Conservation (phyloP, 2,329 filamentous ascomycete species). For the Calonectria pseudoturangicola region DNA sequence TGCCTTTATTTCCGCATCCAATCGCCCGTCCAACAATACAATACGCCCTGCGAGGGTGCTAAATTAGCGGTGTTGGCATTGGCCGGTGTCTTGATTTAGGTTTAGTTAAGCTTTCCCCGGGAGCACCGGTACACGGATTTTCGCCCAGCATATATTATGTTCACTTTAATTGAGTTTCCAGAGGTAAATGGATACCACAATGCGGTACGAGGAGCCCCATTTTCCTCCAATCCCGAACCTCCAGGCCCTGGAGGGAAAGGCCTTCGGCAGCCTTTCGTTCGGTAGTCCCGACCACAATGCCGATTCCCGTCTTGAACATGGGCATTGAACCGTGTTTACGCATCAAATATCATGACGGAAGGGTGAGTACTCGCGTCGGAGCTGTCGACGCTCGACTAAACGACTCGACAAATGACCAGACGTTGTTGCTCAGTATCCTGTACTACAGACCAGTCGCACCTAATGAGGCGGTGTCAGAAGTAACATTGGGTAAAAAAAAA, state of each 20-base stretch:
- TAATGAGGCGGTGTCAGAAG: not conserved
- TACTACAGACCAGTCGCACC: not conserved
- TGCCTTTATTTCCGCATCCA: too few species aligned
- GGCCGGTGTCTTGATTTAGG: not conserved
- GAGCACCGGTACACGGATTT: not conserved
- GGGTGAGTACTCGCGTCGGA: too few species aligned
- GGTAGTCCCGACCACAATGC: not conserved
- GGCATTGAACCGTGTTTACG: too few species aligned
- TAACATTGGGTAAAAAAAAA: not conserved
- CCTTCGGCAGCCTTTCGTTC: not conserved
- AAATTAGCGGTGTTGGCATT: not conserved
- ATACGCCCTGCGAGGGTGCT: too few species aligned
- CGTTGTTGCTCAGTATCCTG: not conserved
- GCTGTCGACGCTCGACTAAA: too few species aligned
- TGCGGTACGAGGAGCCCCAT: not conserved
- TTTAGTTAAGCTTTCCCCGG: not conserved
- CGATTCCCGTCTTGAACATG: too few species aligned
- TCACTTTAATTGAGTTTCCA: slow-evolving; percentile 19
- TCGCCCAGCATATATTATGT: not conserved
- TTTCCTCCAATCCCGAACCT: not conserved
- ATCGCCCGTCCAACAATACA: too few species aligned
- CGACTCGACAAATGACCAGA: not conserved
- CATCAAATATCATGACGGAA: too few species aligned
- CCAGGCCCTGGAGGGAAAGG: not conserved
- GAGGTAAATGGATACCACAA: not conserved